Evolutionary conservation across 2,329 filamentous ascomycete species (phyloP).

Genomic region (Drechslerella coelobrocha): DNA sequence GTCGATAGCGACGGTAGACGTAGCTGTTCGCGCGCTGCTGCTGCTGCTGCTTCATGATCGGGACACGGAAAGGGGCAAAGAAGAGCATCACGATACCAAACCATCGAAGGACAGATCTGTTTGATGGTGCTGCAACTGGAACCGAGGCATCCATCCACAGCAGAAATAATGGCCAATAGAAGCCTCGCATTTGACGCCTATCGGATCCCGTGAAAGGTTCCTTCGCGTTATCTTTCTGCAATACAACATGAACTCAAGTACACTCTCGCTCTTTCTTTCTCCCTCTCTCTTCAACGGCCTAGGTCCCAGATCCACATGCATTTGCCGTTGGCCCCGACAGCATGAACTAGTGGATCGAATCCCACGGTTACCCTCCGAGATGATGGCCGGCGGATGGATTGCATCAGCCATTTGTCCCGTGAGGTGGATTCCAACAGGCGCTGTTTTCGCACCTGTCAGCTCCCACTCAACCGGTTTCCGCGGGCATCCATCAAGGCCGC

Average conservation of each 20-base stretch:
- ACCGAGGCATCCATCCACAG: constrained; percentile 44
- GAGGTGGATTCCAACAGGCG: constrained; percentile 22
- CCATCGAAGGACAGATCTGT: constrained; percentile 25
- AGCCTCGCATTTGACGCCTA: constrained; percentile 48
- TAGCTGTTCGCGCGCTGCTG: constrained; percentile 14
- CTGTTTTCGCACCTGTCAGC: constrained; percentile 35
- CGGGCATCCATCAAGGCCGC: constrained; percentile 11
- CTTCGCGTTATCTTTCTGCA: constrained; percentile 49
- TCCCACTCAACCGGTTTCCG: constrained; percentile 33
- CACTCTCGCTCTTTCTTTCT: too few species aligned
- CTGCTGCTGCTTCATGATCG: background rate
- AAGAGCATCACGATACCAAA: constrained; percentile 32
- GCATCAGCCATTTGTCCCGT: constrained; percentile 6
- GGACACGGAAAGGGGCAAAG: constrained; percentile 17
- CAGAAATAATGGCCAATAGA: constrained; percentile 27
- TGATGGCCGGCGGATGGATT: constrained; percentile 28
- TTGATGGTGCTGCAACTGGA: constrained; percentile 42
- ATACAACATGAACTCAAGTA: constrained; percentile 42
- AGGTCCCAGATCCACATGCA: constrained; percentile 5
- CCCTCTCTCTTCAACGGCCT: background rate
- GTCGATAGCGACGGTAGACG: constrained; percentile 36
- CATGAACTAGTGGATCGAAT: constrained; percentile 11
- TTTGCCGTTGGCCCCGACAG: constrained; percentile 8
- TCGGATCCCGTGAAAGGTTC: constrained; percentile 43
- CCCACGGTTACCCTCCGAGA: constrained; percentile 48